Conservation (phyloP, 2,329 filamentous ascomycete genomes). For the Phialophora macrospora region DNA sequence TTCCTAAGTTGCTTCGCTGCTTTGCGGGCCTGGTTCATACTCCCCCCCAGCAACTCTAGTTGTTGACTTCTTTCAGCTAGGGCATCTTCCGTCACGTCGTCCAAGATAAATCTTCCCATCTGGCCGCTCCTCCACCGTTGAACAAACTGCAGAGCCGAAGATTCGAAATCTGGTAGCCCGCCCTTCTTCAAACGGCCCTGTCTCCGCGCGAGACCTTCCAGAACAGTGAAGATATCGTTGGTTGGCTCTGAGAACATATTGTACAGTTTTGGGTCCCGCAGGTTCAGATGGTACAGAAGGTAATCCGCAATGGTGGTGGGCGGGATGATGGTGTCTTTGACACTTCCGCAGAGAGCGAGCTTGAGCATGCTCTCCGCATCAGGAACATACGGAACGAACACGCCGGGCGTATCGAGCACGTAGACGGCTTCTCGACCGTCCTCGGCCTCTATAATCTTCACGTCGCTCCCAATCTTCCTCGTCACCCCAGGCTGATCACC, state of each 20-base stretch:
- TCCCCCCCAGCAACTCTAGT: slow-evolving; percentile 44
- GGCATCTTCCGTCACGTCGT: slow-evolving; percentile 69
- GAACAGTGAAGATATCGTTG: slow-evolving; percentile 77
- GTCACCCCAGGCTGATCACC: slow-evolving; percentile 90
- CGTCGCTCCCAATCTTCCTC: slow-evolving; percentile 77
- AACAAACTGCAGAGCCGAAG: slow-evolving; percentile 78
- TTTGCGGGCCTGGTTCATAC: slow-evolving; percentile 52
- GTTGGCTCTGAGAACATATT: slow-evolving; percentile 70
- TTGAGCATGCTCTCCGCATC: slow-evolving; percentile 91
- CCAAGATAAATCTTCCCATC: slow-evolving; percentile 77
- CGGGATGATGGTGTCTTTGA: slow-evolving; percentile 85
- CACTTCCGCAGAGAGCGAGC: slow-evolving; percentile 85
- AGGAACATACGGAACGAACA: slow-evolving; percentile 90
- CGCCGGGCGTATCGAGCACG: slow-evolving; percentile 88
- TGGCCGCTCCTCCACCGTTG: slow-evolving; percentile 79
- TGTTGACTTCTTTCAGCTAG: slow-evolving; percentile 54
- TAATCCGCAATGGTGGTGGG: slow-evolving; percentile 84
- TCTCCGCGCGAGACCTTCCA: slow-evolving; percentile 71
- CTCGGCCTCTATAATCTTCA: slow-evolving; percentile 74
- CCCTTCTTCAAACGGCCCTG: slow-evolving; percentile 78
- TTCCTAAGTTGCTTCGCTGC: slow-evolving; percentile 43
- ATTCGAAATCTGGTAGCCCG: slow-evolving; percentile 71
- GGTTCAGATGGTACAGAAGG: slow-evolving; percentile 82
- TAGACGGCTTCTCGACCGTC: slow-evolving; percentile 69
- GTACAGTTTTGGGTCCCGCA: slow-evolving; percentile 67